Percentiles rank a stretch among this genome's conserved stretches.
These are phyloP conservation scores for Hypsizygus marmoreus DNA, from an alignment of 768 basidiomycete species.

Conservation along the genomic window DNA sequence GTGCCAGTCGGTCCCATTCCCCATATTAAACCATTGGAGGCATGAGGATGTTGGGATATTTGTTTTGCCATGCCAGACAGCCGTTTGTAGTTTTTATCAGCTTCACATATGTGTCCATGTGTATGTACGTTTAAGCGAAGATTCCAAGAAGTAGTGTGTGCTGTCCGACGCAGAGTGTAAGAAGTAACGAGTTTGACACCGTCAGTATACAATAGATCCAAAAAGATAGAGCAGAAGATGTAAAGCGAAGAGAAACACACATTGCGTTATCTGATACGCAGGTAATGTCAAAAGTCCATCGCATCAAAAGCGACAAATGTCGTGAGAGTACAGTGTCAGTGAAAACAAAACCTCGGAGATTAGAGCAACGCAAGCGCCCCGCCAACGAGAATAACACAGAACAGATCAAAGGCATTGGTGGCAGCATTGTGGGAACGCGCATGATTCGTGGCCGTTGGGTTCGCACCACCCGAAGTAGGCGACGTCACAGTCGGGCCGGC, in stretches of 20 bases:
- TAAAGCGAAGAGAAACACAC: background rate
- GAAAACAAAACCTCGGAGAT: background rate
- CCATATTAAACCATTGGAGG: conserved; percentile 63
- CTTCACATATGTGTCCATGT: no score
- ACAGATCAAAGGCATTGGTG: conserved; percentile 2
- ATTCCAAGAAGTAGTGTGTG: no score
- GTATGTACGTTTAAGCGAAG: no score
- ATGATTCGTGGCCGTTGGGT: conserved; percentile 18
- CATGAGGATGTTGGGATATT: no score
- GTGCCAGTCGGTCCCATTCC: conserved; percentile 78
- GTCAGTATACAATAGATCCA: no score
- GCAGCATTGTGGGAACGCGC: conserved; percentile 7
- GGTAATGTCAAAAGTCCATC: background rate
- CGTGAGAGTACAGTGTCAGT: background rate
- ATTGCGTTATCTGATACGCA: background rate
- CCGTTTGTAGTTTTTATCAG: no score
- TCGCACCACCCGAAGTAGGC: conserved; percentile 10
- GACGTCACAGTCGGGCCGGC: background rate
- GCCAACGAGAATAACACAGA: background rate
- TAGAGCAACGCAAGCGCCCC: conserved; percentile 1
- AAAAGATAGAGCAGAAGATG: background rate
- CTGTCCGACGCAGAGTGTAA: no score
- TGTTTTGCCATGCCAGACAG: no score
- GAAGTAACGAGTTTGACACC: no score
- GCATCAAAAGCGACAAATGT: background rate